Evolutionary conservation across 352 stramenopile genomes (phyloP), one percentile per base, ranked within the genome.

Genomic region (Saprolegnia parasitica): DNA sequence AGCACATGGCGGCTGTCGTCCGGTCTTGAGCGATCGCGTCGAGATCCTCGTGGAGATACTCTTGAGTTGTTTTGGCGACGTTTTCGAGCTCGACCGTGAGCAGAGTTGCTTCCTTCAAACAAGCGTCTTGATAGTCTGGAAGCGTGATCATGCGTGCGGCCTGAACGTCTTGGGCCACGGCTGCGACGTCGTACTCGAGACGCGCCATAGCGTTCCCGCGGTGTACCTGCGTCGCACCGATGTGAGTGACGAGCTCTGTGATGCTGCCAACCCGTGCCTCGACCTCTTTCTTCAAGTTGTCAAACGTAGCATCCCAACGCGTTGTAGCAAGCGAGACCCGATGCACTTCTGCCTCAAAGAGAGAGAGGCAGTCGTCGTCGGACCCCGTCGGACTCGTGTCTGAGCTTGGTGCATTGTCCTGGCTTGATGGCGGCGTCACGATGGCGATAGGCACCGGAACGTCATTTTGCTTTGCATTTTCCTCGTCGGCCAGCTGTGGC

Each of bases 101-200:
- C 3, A n/a, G 13, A 21, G 13, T 20, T 4, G 11, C 11, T 18
- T 68, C 15, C 15, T 50, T 54, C 1, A n/a, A 5, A 4, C 37
- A 20, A 37, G 23, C 20, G 15, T 23, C 54, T 24, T 52, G 35
- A 13, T 39, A 23, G 1, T 42, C 20, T 20, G 49, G 63, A n/a
- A 70, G 13, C 13, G 29, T 29, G 6, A 49, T 42, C 13, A 40
- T 11, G 21, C 23, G n/a, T 1, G 37, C 45, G 16, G 26, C 23
- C 23, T 61, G 63, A 21, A 70, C 11, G 4, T 70, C 63, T 15
- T 70, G 63, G 18, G 54, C 50, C 29, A 61, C 10, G 10, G 29
- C 21, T 20, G 21, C 21, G 16, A 11, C 21, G 21, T 68, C 20
- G n/a, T 61, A 68, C 39, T 68, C 62, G 5, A 42, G 8, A 0